Conservation (phyloP, 1,284 basidiomycete species). For the Violaceomyces palustris region DNA sequence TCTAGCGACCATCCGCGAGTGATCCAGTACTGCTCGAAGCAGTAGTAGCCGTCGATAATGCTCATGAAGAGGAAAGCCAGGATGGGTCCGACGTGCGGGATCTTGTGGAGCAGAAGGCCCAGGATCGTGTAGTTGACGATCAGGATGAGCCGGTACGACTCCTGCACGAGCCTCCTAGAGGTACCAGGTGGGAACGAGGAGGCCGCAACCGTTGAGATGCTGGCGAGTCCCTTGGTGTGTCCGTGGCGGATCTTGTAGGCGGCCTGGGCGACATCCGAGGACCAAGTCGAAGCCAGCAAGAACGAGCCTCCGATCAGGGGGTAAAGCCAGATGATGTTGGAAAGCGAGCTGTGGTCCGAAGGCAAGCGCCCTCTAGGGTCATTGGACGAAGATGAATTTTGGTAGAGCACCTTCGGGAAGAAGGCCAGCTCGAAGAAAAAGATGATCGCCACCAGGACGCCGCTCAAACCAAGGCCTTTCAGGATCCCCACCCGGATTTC, state of each 20-base stretch:
- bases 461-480: conserved; percentile 45
- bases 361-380: not conserved
- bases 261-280: conserved; percentile 44
- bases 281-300: conserved; percentile 47
- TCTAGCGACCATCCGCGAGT: conserved; percentile 39
- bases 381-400: conserved; percentile 2
- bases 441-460: conserved; percentile 33
- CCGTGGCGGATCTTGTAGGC: conserved; percentile 33
- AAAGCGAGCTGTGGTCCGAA: conserved; percentile 15
- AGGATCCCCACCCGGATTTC: conserved; percentile 38
- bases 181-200: conserved; percentile 21
- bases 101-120: conserved; percentile 26
- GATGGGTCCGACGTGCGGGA: conserved; percentile 38
- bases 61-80: conserved; percentile 46
- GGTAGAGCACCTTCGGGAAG: conserved; percentile 41
- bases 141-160: conserved; percentile 41
- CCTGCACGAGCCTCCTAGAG: conserved; percentile 28
- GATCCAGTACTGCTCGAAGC: conserved; percentile 50
- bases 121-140: conserved; percentile 42
- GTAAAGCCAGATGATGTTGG: conserved; percentile 48
- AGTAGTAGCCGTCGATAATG: conserved; percentile 51
- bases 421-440: conserved; percentile 49
- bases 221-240: conserved; percentile 8
- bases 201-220: conserved; percentile 8
- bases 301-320: conserved; percentile 47